These are phyloP conservation scores for Furcasterigmium sp. DNA, from an alignment of 2,329 filamentous ascomycete species.

Conservation along the genomic window DNA sequence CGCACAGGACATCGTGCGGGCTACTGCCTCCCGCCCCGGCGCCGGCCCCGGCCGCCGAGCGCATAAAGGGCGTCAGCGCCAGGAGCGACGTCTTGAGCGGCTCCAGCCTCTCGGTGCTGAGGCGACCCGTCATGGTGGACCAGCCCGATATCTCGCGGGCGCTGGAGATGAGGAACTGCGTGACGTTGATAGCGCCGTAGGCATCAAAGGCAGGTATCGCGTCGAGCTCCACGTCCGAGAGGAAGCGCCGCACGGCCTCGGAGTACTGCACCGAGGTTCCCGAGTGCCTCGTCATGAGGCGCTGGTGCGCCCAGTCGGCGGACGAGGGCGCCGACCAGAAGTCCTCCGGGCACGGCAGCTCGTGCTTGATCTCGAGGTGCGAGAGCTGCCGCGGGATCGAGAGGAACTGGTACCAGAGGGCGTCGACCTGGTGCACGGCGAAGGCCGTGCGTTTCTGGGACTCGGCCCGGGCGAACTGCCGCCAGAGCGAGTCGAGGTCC, in stretches of 20 bases:
- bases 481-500: constrained; percentile 32
- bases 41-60: constrained; percentile 7
- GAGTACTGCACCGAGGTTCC: constrained; percentile 17
- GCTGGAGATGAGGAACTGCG: constrained; percentile 33
- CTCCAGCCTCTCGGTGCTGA: constrained; percentile 31
- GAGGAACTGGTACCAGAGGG: constrained; percentile 36
- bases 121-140: constrained; percentile 34
- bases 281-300: constrained; percentile 15
- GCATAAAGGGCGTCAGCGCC: constrained; percentile 23
- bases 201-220: constrained; percentile 28
- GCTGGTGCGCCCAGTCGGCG: constrained; percentile 26
- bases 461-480: constrained; percentile 27
- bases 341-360: constrained; percentile 30
- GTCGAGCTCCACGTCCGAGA: constrained; percentile 21
- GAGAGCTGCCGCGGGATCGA: constrained; percentile 28
- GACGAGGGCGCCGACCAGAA: constrained; percentile 31
- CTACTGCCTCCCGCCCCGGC: background rate
- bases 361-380: constrained; percentile 37
- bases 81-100: constrained; percentile 27
- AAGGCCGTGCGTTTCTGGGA: constrained; percentile 35
- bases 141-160: constrained; percentile 35
- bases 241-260: constrained; percentile 28
- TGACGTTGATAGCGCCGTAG: constrained; percentile 34
- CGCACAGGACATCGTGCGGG: constrained; percentile 15
- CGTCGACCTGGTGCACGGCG: constrained; percentile 35